phyloP scores from a whole-genome alignment of 2,329 filamentous ascomycete genomes.

The Phialophora macrospora region DNA sequence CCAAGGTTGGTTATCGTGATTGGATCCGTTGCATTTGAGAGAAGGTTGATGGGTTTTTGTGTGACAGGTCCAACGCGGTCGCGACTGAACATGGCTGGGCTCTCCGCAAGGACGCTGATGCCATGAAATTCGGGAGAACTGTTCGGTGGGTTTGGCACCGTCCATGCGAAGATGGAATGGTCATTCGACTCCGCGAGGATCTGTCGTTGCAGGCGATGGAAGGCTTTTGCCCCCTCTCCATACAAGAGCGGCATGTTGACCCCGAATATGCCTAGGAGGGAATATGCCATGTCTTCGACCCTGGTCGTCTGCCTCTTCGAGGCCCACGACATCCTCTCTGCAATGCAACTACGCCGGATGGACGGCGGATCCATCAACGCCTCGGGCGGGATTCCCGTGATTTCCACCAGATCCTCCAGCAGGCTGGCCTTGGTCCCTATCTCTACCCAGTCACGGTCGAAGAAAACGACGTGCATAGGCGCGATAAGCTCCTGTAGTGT shows the following conservation, averaged over 20 bases:
- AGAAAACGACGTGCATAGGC: constrained; percentile 2
- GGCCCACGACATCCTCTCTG: constrained; percentile 46
- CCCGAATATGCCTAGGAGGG: constrained; percentile 52
- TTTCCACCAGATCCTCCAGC: not conserved
- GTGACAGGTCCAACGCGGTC: not conserved
- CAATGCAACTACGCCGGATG: not conserved
- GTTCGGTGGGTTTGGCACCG: not conserved
- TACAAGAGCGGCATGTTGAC: constrained; percentile 55
- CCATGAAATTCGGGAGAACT: not conserved
- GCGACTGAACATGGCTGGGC: not conserved
- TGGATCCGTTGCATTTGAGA: not conserved
- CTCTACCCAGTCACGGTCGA: not conserved
- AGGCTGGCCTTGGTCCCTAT: not conserved
- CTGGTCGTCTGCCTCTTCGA: constrained; percentile 44
- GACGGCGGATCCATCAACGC: constrained; percentile 2
- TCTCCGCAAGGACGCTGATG: constrained; percentile 1
- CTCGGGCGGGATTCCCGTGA: not conserved
- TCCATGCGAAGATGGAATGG: constrained; percentile 32
- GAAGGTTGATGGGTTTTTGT: not conserved
- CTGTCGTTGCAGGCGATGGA: constrained; percentile 34
- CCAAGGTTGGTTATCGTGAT: constrained; percentile 4
- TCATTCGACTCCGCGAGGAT: constrained; percentile 33
- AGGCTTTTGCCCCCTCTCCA: constrained; percentile 44
- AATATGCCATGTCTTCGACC: constrained; percentile 53
- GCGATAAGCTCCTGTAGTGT: constrained; percentile 1